These are phyloP conservation scores for Termitomyces sp. DNA, from an alignment of 768 basidiomycete genomes.

Conservation along the genomic window DNA sequence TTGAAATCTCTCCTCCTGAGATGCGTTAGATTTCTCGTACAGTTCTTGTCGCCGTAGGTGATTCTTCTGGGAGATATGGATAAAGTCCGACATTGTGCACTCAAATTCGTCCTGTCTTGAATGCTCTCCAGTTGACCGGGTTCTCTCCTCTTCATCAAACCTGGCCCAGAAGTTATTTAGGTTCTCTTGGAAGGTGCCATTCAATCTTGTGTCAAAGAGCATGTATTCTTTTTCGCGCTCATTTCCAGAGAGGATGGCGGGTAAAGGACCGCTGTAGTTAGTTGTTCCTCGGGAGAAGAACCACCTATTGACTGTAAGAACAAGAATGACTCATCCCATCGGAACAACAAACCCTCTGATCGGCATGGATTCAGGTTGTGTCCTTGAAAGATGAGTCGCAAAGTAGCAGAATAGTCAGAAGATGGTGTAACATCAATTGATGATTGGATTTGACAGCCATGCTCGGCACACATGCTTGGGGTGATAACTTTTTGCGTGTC, in stretches of 20 bases:
- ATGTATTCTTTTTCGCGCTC: background rate
- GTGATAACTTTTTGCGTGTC: no score
- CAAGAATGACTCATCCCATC: background rate
- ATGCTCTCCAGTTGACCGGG: background rate
- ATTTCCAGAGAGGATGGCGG: background rate
- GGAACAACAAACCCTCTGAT: background rate
- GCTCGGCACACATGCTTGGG: no score
- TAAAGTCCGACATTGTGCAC: background rate
- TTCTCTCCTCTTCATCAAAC: background rate
- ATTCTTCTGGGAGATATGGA: background rate
- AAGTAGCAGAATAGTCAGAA: no score
- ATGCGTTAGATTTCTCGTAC: background rate
- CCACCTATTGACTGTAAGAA: background rate
- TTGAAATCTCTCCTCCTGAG: constrained; percentile 1
- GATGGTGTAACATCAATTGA: no score
- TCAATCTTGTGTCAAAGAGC: background rate
- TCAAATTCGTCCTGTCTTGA: background rate
- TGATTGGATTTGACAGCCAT: no score
- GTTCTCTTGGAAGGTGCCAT: background rate
- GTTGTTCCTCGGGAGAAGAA: background rate
- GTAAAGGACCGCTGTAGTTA: background rate
- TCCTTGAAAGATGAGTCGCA: no score
- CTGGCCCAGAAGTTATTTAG: background rate
- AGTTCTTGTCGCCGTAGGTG: background rate
- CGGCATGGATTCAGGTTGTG: no score